Evolutionary conservation across 495 filamentous ascomycete genomes (phyloP).

Genomic region (Delitschia confertaspora): DNA sequence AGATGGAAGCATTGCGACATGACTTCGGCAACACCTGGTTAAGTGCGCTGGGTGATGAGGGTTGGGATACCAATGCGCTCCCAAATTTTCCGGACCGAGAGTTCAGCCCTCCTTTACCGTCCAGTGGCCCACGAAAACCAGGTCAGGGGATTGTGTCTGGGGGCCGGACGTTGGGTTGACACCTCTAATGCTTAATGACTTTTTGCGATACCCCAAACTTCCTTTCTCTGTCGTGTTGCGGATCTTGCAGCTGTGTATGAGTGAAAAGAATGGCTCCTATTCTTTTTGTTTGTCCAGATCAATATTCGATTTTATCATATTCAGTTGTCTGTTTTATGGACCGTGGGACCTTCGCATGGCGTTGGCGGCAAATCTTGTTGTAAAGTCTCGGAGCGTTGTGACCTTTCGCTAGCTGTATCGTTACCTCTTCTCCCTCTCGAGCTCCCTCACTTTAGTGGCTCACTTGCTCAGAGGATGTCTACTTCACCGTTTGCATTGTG

Average conservation of each 20-base stretch:
- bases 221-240: neutral
- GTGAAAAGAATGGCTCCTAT: neutral
- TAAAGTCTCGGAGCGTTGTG: constrained; percentile 4
- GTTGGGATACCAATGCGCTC: constrained; percentile 44
- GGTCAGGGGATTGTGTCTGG: constrained; percentile 47
- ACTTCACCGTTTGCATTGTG: constrained; percentile 20
- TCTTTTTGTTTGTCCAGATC: neutral
- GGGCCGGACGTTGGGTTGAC: constrained; percentile 42
- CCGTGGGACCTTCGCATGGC: constrained; percentile 19
- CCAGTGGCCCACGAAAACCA: constrained; percentile 31
- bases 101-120: constrained; percentile 28
- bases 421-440: constrained; percentile 7
- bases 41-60: constrained; percentile 71
- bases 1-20: constrained; percentile 72
- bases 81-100: constrained; percentile 34
- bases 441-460: constrained; percentile 9
- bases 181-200: constrained; percentile 1
- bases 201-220: constrained; percentile 9
- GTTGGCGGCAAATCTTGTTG: constrained; percentile 16
- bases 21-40: constrained; percentile 81
- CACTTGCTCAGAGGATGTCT: too few relatives aligned
- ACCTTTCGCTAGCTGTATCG: constrained; percentile 20
- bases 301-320: too few relatives aligned
- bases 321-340: too few relatives aligned
- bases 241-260: neutral